Percentiles rank a stretch among this genome's conserved stretches.
These are phyloP conservation scores for Termitomyces sp. DNA, from an alignment of 768 basidiomycete species.

Conservation along the genomic window DNA sequence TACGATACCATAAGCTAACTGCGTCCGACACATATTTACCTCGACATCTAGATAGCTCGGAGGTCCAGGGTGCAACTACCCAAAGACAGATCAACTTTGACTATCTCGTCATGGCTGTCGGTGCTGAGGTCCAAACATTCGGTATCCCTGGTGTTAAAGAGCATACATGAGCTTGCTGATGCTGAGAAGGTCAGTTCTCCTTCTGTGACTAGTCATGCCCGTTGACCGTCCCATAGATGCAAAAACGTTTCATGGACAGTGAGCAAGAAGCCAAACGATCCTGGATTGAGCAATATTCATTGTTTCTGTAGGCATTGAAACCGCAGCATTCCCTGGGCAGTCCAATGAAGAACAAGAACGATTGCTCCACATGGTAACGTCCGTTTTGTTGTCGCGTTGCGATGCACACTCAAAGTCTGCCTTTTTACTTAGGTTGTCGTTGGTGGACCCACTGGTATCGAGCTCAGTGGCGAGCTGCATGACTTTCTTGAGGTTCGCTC, in stretches of 20 bases:
- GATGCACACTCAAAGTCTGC: background rate
- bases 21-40: background rate
- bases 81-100: slow-evolving; percentile 86
- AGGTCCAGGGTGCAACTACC: slow-evolving; percentile 66
- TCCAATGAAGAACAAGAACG: slow-evolving; percentile 78
- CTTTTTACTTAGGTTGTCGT: slow-evolving; percentile 60
- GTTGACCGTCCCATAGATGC: slow-evolving; percentile 42
- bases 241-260: slow-evolving; percentile 86
- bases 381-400: background rate
- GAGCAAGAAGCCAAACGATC: slow-evolving; percentile 18
- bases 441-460: slow-evolving; percentile 95
- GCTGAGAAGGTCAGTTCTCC: slow-evolving; percentile 67
- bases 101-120: slow-evolving; percentile 94
- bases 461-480: slow-evolving; percentile 83
- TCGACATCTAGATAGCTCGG: slow-evolving; percentile 59
- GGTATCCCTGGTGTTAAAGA: slow-evolving; percentile 94
- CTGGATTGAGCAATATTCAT: background rate
- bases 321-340: slow-evolving; percentile 93
- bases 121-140: slow-evolving; percentile 92
- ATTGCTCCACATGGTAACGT: slow-evolving; percentile 78
- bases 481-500: slow-evolving; percentile 70
- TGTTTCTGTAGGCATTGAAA: slow-evolving; percentile 64
- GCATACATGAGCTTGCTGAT: slow-evolving; percentile 88
- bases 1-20: slow-evolving; percentile 21
- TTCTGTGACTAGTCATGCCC: background rate